phyloP scores from a whole-genome alignment of 108 stramenopile genomes.

The Skeletonema tropicum region DNA sequence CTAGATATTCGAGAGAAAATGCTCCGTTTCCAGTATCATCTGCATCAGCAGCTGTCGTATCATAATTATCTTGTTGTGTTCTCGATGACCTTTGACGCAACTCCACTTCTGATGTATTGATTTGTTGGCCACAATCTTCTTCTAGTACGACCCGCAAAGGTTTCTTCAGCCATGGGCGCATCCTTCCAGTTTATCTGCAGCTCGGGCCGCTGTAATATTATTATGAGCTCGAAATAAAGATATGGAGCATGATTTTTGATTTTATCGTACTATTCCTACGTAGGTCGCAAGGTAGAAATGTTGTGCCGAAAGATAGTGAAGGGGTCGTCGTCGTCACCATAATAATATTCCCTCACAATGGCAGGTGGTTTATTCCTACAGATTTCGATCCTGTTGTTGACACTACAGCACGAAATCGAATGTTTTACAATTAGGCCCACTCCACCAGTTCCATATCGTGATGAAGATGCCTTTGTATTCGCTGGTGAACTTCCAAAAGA shows the following conservation, averaged over 20 bases:
- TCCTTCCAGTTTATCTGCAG: too few species aligned
- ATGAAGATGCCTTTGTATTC: slow-evolving; percentile 35
- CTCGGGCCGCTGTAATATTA: too few species aligned
- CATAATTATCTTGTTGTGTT: not conserved
- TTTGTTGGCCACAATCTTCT: slow-evolving; percentile 11
- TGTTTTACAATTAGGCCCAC: not conserved
- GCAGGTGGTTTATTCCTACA: too few species aligned
- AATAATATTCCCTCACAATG: too few species aligned
- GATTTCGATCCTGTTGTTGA: too few species aligned
- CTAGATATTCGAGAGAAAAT: slow-evolving; percentile 21
- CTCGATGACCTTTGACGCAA: not conserved
- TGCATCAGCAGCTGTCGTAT: not conserved
- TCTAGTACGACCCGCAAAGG: not conserved
- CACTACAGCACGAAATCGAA: not conserved
- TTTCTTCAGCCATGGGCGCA: not conserved
- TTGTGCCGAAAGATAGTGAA: too few species aligned
- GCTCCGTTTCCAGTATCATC: not conserved
- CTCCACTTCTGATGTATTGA: not conserved
- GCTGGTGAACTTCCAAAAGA: slow-evolving; percentile 20
- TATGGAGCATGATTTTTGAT: too few species aligned
- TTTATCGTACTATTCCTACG: too few species aligned
- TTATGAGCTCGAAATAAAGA: too few species aligned
- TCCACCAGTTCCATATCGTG: slow-evolving; percentile 39
- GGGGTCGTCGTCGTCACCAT: too few species aligned
- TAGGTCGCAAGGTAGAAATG: too few species aligned